Percentiles rank a stretch among this genome's conserved stretches.
Conservation (phyloP, 495 filamentous ascomycete genomes). For the Amorphotheca resinae region DNA sequence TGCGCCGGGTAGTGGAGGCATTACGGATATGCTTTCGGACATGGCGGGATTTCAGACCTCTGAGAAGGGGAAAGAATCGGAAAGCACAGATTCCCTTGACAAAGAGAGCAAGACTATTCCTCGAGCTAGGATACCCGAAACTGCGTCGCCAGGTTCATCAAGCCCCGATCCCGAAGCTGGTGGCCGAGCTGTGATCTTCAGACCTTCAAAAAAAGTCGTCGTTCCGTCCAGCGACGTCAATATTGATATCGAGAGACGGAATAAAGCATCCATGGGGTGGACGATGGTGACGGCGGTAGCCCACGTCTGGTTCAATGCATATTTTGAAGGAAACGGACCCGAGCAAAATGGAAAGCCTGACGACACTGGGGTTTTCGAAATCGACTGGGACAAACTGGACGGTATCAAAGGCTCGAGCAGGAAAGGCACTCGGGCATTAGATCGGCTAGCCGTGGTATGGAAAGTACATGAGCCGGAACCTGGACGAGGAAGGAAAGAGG, state of each 20-base stretch:
- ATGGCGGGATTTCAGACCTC: slow-evolving; percentile 32
- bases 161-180: slow-evolving; percentile 23
- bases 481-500: slow-evolving; percentile 21
- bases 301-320: slow-evolving; percentile 93
- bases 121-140: background rate
- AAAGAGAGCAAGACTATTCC: background rate
- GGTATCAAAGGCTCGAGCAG: slow-evolving; percentile 64
- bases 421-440: slow-evolving; percentile 72
- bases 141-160: background rate
- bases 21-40: slow-evolving; percentile 40
- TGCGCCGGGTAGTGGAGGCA: slow-evolving; percentile 30
- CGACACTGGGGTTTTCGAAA: slow-evolving; percentile 41
- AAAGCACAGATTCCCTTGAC: background rate
- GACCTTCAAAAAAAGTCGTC: slow-evolving; percentile 49
- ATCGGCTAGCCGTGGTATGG: slow-evolving; percentile 85
- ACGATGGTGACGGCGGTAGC: slow-evolving; percentile 88
- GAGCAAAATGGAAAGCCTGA: slow-evolving; percentile 40
- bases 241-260: slow-evolving; percentile 74
- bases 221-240: slow-evolving; percentile 77
- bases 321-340: slow-evolving; percentile 73
- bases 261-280: slow-evolving; percentile 61
- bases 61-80: slow-evolving; percentile 1
- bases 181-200: slow-evolving; percentile 62
- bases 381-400: slow-evolving; percentile 48
- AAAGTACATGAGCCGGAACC: slow-evolving; percentile 22